phyloP scores from a whole-genome alignment of 352 stramenopile genomes.

The Phytophthora chlamydospora region DNA sequence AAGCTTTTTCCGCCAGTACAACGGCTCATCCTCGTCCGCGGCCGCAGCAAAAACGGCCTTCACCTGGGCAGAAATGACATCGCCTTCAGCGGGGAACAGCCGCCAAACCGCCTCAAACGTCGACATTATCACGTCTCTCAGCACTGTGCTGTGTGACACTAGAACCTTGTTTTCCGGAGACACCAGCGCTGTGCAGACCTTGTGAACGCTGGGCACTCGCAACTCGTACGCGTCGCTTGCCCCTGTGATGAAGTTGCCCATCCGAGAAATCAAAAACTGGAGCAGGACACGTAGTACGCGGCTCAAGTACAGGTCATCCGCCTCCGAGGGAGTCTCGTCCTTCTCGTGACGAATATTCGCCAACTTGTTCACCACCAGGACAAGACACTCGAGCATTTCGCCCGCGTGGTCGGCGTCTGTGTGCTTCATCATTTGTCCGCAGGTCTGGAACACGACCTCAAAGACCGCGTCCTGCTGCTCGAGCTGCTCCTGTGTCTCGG shows the following conservation, averaged over 20 bases:
- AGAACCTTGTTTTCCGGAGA: conserved; percentile 48
- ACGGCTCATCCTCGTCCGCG: conserved; percentile 19
- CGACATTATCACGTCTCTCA: conserved; percentile 56
- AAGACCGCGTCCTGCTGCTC: conserved; percentile 50
- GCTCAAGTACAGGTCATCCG: conserved; percentile 70
- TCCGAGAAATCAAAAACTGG: conserved; percentile 62
- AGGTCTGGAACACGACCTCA: conserved; percentile 75
- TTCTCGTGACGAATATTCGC: conserved; percentile 31
- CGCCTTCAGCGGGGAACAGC: conserved; percentile 52
- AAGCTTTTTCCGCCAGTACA: conserved; percentile 61
- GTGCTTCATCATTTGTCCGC: conserved; percentile 76
- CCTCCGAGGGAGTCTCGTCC: conserved; percentile 28
- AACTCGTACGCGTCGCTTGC: conserved; percentile 38
- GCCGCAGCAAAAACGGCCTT: conserved; percentile 52
- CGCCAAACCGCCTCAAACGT: conserved; percentile 73
- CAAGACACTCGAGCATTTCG: conserved; percentile 75
- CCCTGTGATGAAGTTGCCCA: conserved; percentile 53
- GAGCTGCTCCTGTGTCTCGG: conserved; percentile 17
- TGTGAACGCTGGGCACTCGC: conserved; percentile 53
- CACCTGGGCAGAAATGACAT: conserved; percentile 47
- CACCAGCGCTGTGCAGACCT: conserved; percentile 50
- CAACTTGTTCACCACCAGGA: conserved; percentile 64
- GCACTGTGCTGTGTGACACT: conserved; percentile 31
- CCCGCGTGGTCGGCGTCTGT: conserved; percentile 67
- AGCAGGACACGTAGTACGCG: conserved; percentile 67